These are phyloP conservation scores for Epichloe brachyelytri DNA, from an alignment of 2,329 filamentous ascomycete species.

Conservation along the genomic window DNA sequence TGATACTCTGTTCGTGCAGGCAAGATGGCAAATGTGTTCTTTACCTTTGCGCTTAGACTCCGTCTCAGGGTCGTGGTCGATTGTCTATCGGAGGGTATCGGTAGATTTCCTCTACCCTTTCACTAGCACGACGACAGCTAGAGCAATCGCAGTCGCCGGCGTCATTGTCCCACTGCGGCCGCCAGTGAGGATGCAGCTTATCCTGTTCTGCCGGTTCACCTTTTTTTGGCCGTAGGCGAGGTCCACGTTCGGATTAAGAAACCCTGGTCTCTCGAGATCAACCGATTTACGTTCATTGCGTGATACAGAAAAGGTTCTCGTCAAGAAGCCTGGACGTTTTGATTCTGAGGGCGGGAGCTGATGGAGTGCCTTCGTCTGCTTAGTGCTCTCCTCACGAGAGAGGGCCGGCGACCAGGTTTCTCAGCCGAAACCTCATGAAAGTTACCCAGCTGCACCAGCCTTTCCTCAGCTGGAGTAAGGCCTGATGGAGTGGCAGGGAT, in stretches of 20 bases:
- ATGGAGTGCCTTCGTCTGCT: constrained; percentile 31
- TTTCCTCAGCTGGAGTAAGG: constrained; percentile 41
- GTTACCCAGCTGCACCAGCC: constrained; percentile 38
- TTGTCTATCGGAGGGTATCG: constrained; percentile 37
- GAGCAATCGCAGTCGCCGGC: constrained; percentile 20
- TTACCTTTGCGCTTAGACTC: constrained; percentile 40
- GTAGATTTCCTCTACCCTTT: constrained; percentile 28
- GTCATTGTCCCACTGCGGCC: constrained; percentile 34
- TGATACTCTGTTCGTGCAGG: constrained; percentile 32
- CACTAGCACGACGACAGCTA: constrained; percentile 20
- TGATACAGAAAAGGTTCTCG: constrained; percentile 42
- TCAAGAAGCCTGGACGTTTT: constrained; percentile 30
- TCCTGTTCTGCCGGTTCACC: constrained; percentile 35
- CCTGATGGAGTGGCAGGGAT: constrained; percentile 52
- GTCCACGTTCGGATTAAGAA: constrained; percentile 15
- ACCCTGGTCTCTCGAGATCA: constrained; percentile 13
- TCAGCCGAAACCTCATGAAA: constrained; percentile 36
- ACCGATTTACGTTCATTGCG: constrained; percentile 22
- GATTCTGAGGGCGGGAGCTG: constrained; percentile 28
- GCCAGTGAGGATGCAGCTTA: constrained; percentile 49
- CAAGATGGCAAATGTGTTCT: constrained; percentile 47
- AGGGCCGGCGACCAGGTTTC: constrained; percentile 32
- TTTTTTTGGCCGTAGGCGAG: constrained; percentile 28
- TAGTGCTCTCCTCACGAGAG: constrained; percentile 41
- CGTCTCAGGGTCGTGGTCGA: constrained; percentile 31